Evolutionary conservation across 768 basidiomycete genomes (phyloP), one percentile per base, ranked within the genome.

Genomic region (Galerina sulciceps): DNA sequence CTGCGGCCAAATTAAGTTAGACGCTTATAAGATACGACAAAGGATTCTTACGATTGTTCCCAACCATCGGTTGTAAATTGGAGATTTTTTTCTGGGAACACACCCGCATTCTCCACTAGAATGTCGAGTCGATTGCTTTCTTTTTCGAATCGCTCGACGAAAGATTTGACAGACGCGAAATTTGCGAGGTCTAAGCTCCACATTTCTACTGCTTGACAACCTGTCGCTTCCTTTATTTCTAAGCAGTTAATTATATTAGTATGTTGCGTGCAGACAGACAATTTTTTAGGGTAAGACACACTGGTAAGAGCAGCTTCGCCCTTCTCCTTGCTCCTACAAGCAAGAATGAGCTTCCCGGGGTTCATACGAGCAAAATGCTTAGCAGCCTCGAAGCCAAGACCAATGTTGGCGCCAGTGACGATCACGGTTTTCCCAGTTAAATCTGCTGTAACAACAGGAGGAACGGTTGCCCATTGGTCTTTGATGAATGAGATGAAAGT

Each of bases 341-440:
- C 77, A 8, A 82, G 36, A 26, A 82, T 72, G 1, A 81, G 63
- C 45, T 66, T 69, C 3, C 53, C 73, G 6, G 80, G 73, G 45
- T 75, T 75, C 81, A 82, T 79, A 1, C 55, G 34, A 0, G 80
- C 80, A 35, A 83, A 77, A 54, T 81, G 78, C 55, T 75, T 79
- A 2, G 77, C 67, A 2, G 79, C 75, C 61, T 82, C 80, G 35
- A 80, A 74, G 2, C 82, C 82, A 3, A 83, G 61, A 2, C 83
- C 86, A 22, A 73, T 72, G 57, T 86, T 86, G 2, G 84, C 81
- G 8, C 76, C 76, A 31, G 76, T 72, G 18, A 87, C 75, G 20
- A 85, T 52, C 18, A 84, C 74, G 6, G 79, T 81, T 63, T 81
- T 81, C 6, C 76, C 78, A 17, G 66, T 61, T 15, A 84, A 67